phyloP scores from a whole-genome alignment of 73 alveolate species.

The Uronychia setigera region DNA sequence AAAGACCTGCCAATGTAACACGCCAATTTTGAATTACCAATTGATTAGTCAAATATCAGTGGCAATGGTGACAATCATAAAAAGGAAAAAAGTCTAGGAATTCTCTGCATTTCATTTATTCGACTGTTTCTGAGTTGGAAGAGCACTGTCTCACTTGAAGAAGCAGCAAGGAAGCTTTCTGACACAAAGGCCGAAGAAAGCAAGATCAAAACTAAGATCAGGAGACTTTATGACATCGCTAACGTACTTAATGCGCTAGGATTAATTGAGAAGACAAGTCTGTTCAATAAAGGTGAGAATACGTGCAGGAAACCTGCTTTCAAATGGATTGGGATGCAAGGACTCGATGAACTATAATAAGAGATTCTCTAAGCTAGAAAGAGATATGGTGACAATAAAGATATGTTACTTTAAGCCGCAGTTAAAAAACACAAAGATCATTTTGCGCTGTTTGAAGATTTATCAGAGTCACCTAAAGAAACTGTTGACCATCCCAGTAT shows the following conservation, averaged over 20 bases:
- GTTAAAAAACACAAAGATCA: too few relatives aligned
- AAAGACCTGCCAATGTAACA: too few relatives aligned
- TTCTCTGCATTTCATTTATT: slow-evolving; percentile 68
- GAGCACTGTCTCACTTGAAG: slow-evolving; percentile 71
- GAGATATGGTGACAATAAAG: neutral
- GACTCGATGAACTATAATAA: slow-evolving; percentile 45
- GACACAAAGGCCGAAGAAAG: slow-evolving; percentile 23
- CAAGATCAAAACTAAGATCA: slow-evolving; percentile 74
- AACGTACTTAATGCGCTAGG: slow-evolving; percentile 77
- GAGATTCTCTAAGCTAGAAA: slow-evolving; percentile 8
- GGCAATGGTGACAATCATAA: too few relatives aligned
- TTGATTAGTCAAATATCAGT: too few relatives aligned
- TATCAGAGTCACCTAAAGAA: too few relatives aligned
- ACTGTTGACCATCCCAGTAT: too few relatives aligned
- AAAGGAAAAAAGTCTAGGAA: slow-evolving; percentile 75
- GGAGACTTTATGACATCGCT: slow-evolving; percentile 84
- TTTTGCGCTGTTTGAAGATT: too few relatives aligned
- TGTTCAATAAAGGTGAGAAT: slow-evolving; percentile 19
- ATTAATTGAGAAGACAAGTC: slow-evolving; percentile 69
- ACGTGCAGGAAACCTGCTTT: slow-evolving; percentile 79
- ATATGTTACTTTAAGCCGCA: neutral
- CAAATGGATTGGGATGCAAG: slow-evolving; percentile 78
- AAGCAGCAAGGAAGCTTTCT: slow-evolving; percentile 78
- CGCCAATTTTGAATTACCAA: too few relatives aligned
- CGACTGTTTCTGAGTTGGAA: slow-evolving; percentile 64